Base-by-base conservation (phyloP, 1,139 yeast genomes). In the Candida frijolesensis region DNA sequence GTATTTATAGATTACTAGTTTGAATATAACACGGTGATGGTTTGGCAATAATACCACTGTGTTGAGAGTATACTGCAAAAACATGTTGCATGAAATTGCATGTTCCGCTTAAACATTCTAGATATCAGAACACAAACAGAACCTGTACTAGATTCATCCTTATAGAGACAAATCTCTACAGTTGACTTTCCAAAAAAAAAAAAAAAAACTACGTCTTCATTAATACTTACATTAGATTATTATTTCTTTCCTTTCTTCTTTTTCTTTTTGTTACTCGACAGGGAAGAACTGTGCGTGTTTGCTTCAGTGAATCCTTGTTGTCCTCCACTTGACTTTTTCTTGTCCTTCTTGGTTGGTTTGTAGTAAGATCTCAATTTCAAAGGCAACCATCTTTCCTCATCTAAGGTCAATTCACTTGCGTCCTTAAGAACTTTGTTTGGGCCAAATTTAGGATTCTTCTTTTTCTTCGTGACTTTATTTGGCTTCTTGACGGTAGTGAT, bases 311-410 rank as follows among this genome's bases (percentile, higher is more conserved):
- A 77, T 46, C 95, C 95, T 62, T 75, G 80, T 51, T 71, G 78
- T 53, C 96, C 96, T 60, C 88, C 91, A 0, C 95, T 61, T 0
- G 88, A 80, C 59, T 74, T 80, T 57, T 73, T 77, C 68, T 80
- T 84, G 52, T 76, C 79, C 54, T 82, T 80, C 64, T 83, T 85
- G 61, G 87, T 85, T 16, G 96, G 90, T 66, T 83, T 89, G 71
- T 88, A 91, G 59, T 85, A 84, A 6, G 91, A 82, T 67, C 98
- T 82, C 64, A 91, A 94, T 62, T 84, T 86, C 78, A 88, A 63
- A 30, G 97, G 96, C 49, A 91, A 70, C 98, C 98, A 92, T 71
- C 97, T 84, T 66, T 92, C 97, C 33, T 62, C 62, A 54, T 77
- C 80, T 47, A 75, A 60, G 15, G 49, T 57, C 34, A 71, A 61